Evolutionary conservation across 2,329 filamentous ascomycete genomes (phyloP).

Genomic region (Pseudogymnoascus sp.): DNA sequence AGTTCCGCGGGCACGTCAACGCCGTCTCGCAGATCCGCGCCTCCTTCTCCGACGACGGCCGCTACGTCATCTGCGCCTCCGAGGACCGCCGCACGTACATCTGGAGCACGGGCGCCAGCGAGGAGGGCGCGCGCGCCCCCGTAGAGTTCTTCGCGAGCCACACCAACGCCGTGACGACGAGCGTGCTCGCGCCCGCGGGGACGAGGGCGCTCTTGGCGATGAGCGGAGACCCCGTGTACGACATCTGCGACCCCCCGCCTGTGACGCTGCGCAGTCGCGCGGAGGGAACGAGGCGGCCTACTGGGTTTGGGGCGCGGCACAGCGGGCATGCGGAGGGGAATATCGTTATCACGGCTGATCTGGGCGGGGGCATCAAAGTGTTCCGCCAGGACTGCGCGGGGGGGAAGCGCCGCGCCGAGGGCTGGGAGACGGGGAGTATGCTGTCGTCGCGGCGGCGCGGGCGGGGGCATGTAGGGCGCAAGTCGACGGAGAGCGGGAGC

Average conservation of each 20-base stretch:
- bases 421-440: slow-evolving; percentile 54
- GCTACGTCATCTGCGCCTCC: slow-evolving; percentile 84
- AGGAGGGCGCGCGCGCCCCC: slow-evolving; percentile 51
- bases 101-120: slow-evolving; percentile 60
- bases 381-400: slow-evolving; percentile 92
- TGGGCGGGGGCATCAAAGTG: slow-evolving; percentile 81
- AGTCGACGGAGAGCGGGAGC: background rate
- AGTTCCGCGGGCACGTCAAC: slow-evolving; percentile 88
- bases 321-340: slow-evolving; percentile 68
- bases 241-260: slow-evolving; percentile 90
- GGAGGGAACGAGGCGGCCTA: slow-evolving; percentile 37
- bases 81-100: slow-evolving; percentile 87
- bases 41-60: slow-evolving; percentile 76
- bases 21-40: slow-evolving; percentile 84
- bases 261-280: slow-evolving; percentile 70
- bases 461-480: background rate
- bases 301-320: slow-evolving; percentile 59
- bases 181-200: slow-evolving; percentile 71
- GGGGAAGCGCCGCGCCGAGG: slow-evolving; percentile 64
- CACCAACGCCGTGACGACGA: slow-evolving; percentile 79
- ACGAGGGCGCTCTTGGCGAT: slow-evolving; percentile 69
- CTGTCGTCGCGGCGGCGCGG: background rate
- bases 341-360: slow-evolving; percentile 87
- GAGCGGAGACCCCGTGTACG: slow-evolving; percentile 84
- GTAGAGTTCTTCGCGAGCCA: slow-evolving; percentile 89